phyloP scores from a whole-genome alignment of 805 yeast genomes.

The Barnettozyma pratensis region DNA sequence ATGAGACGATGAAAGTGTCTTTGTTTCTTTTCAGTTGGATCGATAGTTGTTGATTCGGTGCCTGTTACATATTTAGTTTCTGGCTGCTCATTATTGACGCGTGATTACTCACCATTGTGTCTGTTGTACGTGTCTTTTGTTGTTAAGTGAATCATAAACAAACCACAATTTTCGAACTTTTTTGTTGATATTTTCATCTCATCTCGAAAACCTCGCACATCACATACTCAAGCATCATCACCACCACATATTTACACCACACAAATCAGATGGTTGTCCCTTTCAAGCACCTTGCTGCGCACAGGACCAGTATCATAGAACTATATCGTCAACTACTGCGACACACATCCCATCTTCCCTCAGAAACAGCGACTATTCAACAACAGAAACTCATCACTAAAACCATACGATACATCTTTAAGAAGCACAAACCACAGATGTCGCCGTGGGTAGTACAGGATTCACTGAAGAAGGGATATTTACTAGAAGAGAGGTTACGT shows the following conservation, averaged over 20 bases:
- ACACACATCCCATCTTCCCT: conserved; percentile 16
- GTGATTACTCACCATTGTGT: conserved; percentile 3
- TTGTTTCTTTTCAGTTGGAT: conserved; percentile 31
- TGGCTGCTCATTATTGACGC: neutral
- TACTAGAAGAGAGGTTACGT: conserved; percentile 13
- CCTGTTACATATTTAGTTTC: neutral
- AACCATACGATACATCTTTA: conserved; percentile 9
- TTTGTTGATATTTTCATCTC: neutral
- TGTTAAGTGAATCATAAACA: too few relatives aligned
- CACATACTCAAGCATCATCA: too few relatives aligned
- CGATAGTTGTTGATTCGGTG: conserved; percentile 5
- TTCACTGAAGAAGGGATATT: conserved; percentile 9
- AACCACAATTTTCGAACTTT: too few relatives aligned
- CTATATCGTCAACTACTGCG: conserved; percentile 28
- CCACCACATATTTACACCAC: neutral
- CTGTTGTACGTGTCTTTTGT: too few relatives aligned
- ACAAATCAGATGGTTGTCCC: conserved; percentile 23
- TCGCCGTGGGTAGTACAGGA: conserved; percentile 12
- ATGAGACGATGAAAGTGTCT: conserved; percentile 28
- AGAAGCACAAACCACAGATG: conserved; percentile 16
- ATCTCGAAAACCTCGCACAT: neutral
- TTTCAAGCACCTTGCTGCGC: conserved; percentile 25
- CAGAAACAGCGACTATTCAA: neutral
- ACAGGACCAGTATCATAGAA: conserved; percentile 24
- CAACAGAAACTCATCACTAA: neutral